Evolutionary conservation across 148 eudicot genomes (phyloP).

Genomic region (Amaranthus hypochondriacus): DNA sequence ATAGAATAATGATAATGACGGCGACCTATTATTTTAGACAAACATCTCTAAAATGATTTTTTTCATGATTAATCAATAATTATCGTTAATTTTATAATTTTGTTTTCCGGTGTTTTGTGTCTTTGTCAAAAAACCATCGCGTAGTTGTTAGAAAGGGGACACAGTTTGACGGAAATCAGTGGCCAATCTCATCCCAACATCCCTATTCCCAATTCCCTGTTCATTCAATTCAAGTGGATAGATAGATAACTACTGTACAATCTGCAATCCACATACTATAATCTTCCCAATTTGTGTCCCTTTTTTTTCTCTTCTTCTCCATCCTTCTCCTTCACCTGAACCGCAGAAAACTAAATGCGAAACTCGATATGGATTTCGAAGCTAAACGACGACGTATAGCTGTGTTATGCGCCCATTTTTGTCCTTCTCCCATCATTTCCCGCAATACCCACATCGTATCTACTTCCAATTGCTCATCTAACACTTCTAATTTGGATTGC

Average conservation of each 20-base stretch:
- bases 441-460: slow-evolving; percentile 24
- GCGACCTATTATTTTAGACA: too few relatives aligned
- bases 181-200: background rate
- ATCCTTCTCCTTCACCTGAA: background rate
- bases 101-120: background rate
- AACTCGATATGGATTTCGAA: slow-evolving; percentile 27
- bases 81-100: too few relatives aligned
- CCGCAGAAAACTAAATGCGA: slow-evolving; percentile 7
- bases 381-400: slow-evolving; percentile 61
- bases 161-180: slow-evolving; percentile 1
- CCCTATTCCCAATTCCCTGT: background rate
- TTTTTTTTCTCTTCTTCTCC: background rate
- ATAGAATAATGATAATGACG: too few relatives aligned
- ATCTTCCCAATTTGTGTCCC: background rate
- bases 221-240: slow-evolving; percentile 22
- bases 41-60: too few relatives aligned
- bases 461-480: slow-evolving; percentile 31
- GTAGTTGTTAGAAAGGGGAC: background rate
- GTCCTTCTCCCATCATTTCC: slow-evolving; percentile 23
- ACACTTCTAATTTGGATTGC: slow-evolving; percentile 32
- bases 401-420: slow-evolving; percentile 50
- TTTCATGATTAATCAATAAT: too few relatives aligned
- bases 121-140: background rate
- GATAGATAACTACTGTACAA: background rate
- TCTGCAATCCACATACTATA: background rate